These are phyloP conservation scores for Rhizophagus sp. DNA, from an alignment of 192 early-diverging fungal genomes.

Conservation along the genomic window DNA sequence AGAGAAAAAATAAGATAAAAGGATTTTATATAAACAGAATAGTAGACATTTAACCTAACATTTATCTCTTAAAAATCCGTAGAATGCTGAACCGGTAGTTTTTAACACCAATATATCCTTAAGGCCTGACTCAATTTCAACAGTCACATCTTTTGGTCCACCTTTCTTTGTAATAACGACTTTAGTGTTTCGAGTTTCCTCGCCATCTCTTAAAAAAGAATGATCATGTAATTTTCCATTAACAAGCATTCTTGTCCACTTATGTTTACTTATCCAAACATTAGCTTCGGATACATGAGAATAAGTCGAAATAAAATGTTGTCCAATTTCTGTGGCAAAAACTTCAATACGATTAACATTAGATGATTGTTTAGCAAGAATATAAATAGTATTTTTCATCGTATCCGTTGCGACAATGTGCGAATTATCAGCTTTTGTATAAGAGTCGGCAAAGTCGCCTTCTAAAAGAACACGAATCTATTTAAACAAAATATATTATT, in stretches of 20 bases:
- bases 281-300: conserved; percentile 62
- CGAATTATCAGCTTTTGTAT: conserved; percentile 79
- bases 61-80: conserved; percentile 70
- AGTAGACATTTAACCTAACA: conserved; percentile 18
- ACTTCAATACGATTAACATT: conserved; percentile 72
- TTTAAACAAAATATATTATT: background rate
- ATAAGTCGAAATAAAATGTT: conserved; percentile 74
- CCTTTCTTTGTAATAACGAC: conserved; percentile 49
- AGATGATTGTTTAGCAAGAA: conserved; percentile 69
- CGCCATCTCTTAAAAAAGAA: conserved; percentile 71
- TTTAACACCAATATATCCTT: conserved; percentile 76
- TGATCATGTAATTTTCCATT: conserved; percentile 65
- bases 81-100: conserved; percentile 81
- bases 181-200: conserved; percentile 65
- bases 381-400: conserved; percentile 77
- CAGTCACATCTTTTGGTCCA: conserved; percentile 31
- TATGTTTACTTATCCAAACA: conserved; percentile 68
- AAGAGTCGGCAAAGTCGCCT: conserved; percentile 59
- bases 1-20: conserved; percentile 12
- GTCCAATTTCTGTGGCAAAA: conserved; percentile 67
- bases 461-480: conserved; percentile 43
- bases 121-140: conserved; percentile 65
- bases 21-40: background rate
- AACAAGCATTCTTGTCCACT: conserved; percentile 73
- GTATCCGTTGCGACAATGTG: conserved; percentile 76